These are phyloP conservation scores for Erythrophleum ivorense DNA, from an alignment of 331 rosid genomes.

Conservation along the genomic window DNA sequence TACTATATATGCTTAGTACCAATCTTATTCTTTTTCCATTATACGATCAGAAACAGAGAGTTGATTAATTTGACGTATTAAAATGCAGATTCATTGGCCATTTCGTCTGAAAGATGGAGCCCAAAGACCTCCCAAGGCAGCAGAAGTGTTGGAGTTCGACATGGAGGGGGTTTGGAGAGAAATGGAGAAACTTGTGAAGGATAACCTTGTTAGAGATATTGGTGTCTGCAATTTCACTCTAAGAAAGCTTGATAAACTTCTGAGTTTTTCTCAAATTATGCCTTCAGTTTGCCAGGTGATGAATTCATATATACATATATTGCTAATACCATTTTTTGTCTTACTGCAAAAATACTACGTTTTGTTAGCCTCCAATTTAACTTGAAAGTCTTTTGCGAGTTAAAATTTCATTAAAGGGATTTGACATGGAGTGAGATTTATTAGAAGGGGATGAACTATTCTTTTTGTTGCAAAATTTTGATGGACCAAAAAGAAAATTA, in stretches of 20 bases:
- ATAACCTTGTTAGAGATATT: constrained; percentile 42
- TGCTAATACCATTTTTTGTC: too few relatives aligned
- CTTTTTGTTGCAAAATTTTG: too few relatives aligned
- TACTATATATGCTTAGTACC: not conserved
- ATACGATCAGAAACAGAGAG: not conserved
- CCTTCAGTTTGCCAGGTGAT: constrained; percentile 35
- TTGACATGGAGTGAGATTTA: too few relatives aligned
- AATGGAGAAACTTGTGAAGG: constrained; percentile 48
- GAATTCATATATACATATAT: not conserved
- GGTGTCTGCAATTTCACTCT: constrained; percentile 43
- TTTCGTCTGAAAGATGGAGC: constrained; percentile 43
- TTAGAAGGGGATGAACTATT: too few relatives aligned
- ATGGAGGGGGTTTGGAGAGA: constrained; percentile 44
- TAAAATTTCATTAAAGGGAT: too few relatives aligned
- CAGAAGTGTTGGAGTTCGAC: constrained; percentile 39
- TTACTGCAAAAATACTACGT: not conserved
- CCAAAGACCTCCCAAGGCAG: constrained; percentile 35
- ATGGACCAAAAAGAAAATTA: too few relatives aligned
- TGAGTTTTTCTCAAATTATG: constrained; percentile 35
- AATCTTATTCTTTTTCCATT: not conserved
- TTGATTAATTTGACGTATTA: not conserved
- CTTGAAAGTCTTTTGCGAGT: too few relatives aligned
- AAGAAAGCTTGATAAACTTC: constrained; percentile 26
- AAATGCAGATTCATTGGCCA: constrained; percentile 41
- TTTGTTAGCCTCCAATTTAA: not conserved